Conservation (phyloP, 345 rosid genomes). For the Eutrema heterophyllum region DNA sequence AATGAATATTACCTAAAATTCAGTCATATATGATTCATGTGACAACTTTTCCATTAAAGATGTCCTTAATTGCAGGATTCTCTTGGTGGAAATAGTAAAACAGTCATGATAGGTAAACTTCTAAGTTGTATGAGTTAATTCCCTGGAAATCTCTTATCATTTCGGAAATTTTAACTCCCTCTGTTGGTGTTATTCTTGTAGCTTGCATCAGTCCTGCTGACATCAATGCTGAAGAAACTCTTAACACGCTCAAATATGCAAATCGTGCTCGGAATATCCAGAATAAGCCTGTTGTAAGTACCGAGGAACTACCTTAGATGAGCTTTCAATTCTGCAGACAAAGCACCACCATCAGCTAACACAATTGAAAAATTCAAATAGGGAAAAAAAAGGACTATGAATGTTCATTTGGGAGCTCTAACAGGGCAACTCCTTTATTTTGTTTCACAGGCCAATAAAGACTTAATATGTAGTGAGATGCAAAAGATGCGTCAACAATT, state of each 20-base stretch:
- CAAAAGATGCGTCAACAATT: slow-evolving; percentile 72
- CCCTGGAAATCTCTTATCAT: not conserved
- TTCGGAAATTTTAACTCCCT: not conserved
- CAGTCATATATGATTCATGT: not conserved
- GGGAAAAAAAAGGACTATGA: not conserved
- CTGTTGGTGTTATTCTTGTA: slow-evolving; percentile 23
- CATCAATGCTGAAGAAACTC: slow-evolving; percentile 75
- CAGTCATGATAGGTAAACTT: slow-evolving; percentile 72
- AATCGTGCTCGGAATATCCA: slow-evolving; percentile 87
- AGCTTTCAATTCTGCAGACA: not conserved
- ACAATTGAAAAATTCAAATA: not conserved
- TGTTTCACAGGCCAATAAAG: slow-evolving; percentile 58
- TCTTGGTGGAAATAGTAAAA: slow-evolving; percentile 83
- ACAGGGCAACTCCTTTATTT: slow-evolving; percentile 1
- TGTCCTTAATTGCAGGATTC: slow-evolving; percentile 52
- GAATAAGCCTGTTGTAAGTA: slow-evolving; percentile 78
- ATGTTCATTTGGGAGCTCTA: not conserved
- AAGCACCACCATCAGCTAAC: no score
- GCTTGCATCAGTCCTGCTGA: slow-evolving; percentile 91
- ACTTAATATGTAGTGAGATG: slow-evolving; percentile 62
- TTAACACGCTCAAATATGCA: slow-evolving; percentile 76
- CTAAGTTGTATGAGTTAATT: not conserved
- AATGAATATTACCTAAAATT: not conserved
- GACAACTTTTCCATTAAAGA: not conserved
- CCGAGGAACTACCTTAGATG: not conserved